A percentile compares a stretch with the other conserved stretches of the same genome.
These are phyloP conservation scores for Rhynchosporium graminicola DNA, from an alignment of 2,329 filamentous ascomycete genomes.

Conservation along the genomic window DNA sequence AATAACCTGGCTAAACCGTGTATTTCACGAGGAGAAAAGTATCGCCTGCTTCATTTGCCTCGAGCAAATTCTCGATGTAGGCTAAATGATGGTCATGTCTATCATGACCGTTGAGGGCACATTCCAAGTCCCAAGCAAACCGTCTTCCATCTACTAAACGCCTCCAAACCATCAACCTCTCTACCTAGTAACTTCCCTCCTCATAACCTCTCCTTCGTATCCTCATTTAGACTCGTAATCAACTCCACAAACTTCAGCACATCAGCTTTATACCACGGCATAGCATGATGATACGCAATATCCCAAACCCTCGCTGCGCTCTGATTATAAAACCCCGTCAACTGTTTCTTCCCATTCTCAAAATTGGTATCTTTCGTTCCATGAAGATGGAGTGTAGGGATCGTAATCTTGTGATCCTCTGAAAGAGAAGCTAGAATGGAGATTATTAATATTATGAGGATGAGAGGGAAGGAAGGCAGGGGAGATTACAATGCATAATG, in stretches of 20 bases:
- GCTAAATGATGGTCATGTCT: no score
- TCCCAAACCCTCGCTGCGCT: slow-evolving; percentile 24
- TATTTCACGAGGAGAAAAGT: no score
- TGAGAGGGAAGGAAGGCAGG: no score
- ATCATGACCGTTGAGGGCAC: no score
- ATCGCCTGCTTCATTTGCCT: no score
- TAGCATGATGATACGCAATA: slow-evolving; percentile 35
- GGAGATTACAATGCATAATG: slow-evolving; percentile 24
- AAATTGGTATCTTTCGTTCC: slow-evolving; percentile 28
- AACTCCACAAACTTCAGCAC: slow-evolving; percentile 23
- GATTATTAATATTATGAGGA: no score
- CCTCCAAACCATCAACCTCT: not conserved
- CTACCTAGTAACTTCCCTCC: not conserved
- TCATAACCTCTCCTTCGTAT: not conserved
- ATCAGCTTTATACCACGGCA: slow-evolving; percentile 32
- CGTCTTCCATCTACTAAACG: not conserved
- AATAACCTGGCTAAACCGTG: no score
- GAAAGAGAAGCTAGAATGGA: slow-evolving; percentile 9
- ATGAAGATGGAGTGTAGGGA: slow-evolving; percentile 32
- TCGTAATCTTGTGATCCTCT: slow-evolving; percentile 19
- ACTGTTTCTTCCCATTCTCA: slow-evolving; percentile 26
- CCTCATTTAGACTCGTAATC: slow-evolving; percentile 19
- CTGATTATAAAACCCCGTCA: slow-evolving; percentile 26
- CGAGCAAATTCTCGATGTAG: no score
- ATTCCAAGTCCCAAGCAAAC: not conserved